Conservation (phyloP, 768 basidiomycete genomes). For the Amanita pseudoporphyria region DNA sequence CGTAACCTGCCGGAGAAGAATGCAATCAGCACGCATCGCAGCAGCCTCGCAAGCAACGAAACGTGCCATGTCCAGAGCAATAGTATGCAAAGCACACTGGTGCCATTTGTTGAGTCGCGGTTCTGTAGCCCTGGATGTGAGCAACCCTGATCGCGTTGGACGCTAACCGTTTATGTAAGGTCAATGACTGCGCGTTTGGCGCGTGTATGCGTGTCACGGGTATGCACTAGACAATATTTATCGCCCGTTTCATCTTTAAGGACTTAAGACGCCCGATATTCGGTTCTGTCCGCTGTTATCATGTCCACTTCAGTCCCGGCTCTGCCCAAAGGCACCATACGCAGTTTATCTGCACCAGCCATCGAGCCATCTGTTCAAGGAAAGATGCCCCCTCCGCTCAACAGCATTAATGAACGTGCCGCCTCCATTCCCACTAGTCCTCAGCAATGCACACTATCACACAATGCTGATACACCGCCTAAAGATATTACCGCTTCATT, state of each 20-base stretch:
- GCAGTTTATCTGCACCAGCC: constrained; percentile 2
- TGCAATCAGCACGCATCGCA: not conserved
- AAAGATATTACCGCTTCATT: constrained; percentile 24
- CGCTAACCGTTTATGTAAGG: no score
- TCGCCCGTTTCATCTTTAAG: not conserved
- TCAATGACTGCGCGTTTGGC: no score
- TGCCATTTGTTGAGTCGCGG: constrained; percentile 10
- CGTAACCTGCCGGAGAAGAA: constrained; percentile 44
- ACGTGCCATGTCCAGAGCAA: constrained; percentile 65
- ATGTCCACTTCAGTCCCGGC: not conserved
- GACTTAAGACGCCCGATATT: not conserved
- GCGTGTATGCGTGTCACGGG: no score
- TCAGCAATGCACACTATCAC: constrained; percentile 3
- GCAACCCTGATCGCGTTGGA: no score
- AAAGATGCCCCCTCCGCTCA: not conserved
- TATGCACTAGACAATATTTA: no score
- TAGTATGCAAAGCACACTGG: constrained; percentile 50
- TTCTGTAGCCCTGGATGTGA: no score
- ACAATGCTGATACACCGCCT: constrained; percentile 9
- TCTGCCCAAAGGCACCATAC: not conserved
- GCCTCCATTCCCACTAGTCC: not conserved
- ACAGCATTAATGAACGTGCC: not conserved
- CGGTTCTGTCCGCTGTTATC: not conserved
- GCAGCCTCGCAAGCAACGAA: not conserved
- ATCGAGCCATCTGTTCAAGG: not conserved